Evolutionary conservation across 2,329 filamentous ascomycete genomes (phyloP).

Genomic region (Fusarium anguioides): DNA sequence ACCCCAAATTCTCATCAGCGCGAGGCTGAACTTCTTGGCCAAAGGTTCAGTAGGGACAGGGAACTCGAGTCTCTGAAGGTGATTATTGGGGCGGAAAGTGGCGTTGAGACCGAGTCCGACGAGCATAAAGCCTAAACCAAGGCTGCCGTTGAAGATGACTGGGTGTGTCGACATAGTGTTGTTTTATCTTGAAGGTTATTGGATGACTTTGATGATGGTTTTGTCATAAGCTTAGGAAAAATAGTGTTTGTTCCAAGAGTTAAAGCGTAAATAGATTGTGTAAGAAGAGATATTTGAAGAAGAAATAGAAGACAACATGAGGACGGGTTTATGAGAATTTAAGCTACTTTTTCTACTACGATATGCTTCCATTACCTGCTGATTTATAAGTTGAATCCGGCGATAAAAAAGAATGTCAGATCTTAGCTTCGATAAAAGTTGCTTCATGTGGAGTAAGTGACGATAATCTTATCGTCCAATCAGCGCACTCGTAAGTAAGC

Average conservation of each 20-base stretch:
- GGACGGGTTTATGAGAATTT: neutral
- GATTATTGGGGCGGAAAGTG: conserved; percentile 6
- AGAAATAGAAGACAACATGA: fast-evolving
- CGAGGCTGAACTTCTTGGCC: conserved; percentile 12
- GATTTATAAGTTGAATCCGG: neutral
- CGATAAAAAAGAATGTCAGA: neutral
- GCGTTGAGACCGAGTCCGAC: conserved; percentile 18
- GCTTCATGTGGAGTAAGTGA: neutral
- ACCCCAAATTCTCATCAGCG: conserved; percentile 18
- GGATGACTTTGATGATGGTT: no score
- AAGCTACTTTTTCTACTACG: no score
- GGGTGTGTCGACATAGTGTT: neutral
- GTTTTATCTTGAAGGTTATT: no score
- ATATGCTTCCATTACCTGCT: neutral
- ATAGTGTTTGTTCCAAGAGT: no score
- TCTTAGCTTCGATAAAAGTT: conserved; percentile 9
- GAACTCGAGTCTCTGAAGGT: conserved; percentile 9
- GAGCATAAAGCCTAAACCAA: conserved; percentile 2
- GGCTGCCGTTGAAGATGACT: conserved; percentile 4
- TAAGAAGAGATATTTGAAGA: fast-evolving
- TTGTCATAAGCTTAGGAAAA: no score
- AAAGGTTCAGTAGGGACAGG: conserved; percentile 6
- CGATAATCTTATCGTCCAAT: neutral
- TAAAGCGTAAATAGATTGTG: no score
- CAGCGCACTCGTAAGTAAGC: no score